These are phyloP conservation scores for Penicillium antarcticum DNA, from an alignment of 495 filamentous ascomycete genomes.

Conservation along the genomic window DNA sequence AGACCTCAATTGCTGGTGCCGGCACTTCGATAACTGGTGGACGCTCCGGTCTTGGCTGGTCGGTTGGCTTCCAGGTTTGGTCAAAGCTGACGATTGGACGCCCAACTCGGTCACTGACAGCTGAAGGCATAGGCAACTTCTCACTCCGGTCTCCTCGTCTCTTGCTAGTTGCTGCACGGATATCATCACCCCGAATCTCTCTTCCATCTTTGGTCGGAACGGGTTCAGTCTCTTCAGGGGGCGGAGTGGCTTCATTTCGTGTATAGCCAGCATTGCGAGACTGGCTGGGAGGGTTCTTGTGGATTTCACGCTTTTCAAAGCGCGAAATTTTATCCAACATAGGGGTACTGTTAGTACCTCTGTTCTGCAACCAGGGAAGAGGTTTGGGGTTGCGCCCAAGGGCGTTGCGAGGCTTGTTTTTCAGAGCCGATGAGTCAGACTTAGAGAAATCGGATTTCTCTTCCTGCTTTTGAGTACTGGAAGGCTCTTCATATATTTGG, in stretches of 20 bases:
- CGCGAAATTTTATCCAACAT: conserved; percentile 54
- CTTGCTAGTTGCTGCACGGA: conserved; percentile 88
- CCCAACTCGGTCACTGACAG: conserved; percentile 79
- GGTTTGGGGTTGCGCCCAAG: conserved; percentile 50
- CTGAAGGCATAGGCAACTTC: conserved; percentile 78
- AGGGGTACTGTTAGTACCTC: conserved; percentile 39
- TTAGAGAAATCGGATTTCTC: conserved; percentile 33
- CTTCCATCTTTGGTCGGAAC: conserved; percentile 63
- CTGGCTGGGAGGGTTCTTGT: conserved; percentile 73
- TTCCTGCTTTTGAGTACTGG: conserved; percentile 34
- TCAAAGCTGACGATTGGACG: conserved; percentile 95
- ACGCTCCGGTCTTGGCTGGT: conserved; percentile 23
- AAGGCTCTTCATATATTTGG: conserved; percentile 86
- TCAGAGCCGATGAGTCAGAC: conserved; percentile 50
- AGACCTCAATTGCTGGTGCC: conserved; percentile 26
- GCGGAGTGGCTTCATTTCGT: conserved; percentile 49
- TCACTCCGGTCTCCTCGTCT: conserved; percentile 77
- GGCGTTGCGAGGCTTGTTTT: conserved; percentile 53
- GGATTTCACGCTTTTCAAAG: conserved; percentile 73
- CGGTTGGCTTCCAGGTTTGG: conserved; percentile 66
- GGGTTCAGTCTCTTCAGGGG: conserved; percentile 16
- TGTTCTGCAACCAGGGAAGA: conserved; percentile 32
- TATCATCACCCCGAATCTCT: conserved; percentile 82
- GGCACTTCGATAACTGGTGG: conserved; percentile 41
- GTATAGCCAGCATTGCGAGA: conserved; percentile 71